phyloP scores from a whole-genome alignment of 176 grass and related monocot genomes.

The Typha latifolia region DNA sequence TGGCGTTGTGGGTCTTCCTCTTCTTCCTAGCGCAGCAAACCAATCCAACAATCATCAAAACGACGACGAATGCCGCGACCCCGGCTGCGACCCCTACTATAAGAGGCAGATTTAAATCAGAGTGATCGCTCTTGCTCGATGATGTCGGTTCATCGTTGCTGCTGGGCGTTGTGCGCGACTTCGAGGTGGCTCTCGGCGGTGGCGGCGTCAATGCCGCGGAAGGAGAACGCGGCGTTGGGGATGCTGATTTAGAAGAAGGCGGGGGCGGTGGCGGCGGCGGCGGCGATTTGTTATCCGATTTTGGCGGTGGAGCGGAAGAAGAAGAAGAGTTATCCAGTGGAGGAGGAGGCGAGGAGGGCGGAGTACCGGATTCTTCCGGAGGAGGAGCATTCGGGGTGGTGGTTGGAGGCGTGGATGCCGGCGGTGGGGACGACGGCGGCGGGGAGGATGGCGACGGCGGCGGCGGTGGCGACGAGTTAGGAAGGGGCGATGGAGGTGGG shows the following conservation, averaged over 20 bases:
- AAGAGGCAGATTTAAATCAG: not conserved
- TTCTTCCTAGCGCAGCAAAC: conserved; percentile 40
- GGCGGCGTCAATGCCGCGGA: not conserved
- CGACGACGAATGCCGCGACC: conserved; percentile 22
- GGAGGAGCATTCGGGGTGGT: too few species aligned
- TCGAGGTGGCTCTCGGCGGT: not conserved
- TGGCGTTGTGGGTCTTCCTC: conserved; percentile 29
- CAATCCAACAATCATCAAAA: conserved; percentile 34
- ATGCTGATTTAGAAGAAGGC: not conserved
- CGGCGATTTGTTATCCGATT: not conserved
- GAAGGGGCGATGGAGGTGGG: not conserved
- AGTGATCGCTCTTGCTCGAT: not conserved
- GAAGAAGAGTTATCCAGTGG: too few species aligned
- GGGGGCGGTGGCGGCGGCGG: not conserved
- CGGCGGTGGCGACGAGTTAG: not conserved
- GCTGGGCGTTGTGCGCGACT: not conserved
- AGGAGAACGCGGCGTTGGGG: conserved; percentile 8
- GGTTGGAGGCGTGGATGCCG: not conserved
- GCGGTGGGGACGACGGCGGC: not conserved
- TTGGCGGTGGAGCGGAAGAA: not conserved
- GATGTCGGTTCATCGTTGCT: not conserved
- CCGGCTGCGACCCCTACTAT: conserved; percentile 33
- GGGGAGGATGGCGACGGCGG: not conserved
- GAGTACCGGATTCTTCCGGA: too few species aligned
- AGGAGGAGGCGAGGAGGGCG: too few species aligned